These are phyloP conservation scores for Epichloe sibirici DNA, from an alignment of 2,329 filamentous ascomycete species.

Conservation along the genomic window DNA sequence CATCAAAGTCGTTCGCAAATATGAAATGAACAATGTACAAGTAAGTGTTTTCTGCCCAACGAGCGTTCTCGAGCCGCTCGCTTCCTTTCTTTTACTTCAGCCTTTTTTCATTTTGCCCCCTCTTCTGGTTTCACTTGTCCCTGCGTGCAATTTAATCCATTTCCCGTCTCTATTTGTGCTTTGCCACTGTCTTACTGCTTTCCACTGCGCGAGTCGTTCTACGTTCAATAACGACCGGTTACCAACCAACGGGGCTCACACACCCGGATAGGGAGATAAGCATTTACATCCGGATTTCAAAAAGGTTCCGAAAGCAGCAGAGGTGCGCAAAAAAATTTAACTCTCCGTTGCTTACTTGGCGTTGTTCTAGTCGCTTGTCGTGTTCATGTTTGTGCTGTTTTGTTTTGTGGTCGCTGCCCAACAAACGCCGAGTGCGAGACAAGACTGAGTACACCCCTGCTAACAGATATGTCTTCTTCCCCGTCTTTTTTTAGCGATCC, in stretches of 20 bases:
- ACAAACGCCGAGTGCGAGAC: neutral
- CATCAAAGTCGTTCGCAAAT: constrained; percentile 98
- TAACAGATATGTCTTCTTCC: constrained; percentile 5
- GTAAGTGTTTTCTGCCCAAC: constrained; percentile 47
- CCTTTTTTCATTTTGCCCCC: constrained; percentile 8
- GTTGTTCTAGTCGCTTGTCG: constrained; percentile 22
- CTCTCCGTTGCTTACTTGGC: constrained; percentile 22
- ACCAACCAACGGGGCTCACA: constrained; percentile 39
- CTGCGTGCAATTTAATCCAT: constrained; percentile 2
- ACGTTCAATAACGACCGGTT: constrained; percentile 20
- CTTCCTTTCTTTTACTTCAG: constrained; percentile 6
- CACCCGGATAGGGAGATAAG: constrained; percentile 61
- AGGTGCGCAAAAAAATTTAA: constrained; percentile 55
- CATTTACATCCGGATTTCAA: constrained; percentile 95
- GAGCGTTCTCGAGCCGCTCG: constrained; percentile 10
- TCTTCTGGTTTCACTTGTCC: neutral
- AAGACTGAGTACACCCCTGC: neutral
- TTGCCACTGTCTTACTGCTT: constrained; percentile 7
- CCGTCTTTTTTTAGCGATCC: constrained; percentile 52
- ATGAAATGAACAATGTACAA: constrained; percentile 98
- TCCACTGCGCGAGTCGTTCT: constrained; percentile 1
- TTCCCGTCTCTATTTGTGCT: constrained; percentile 13
- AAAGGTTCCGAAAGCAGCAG: constrained; percentile 86
- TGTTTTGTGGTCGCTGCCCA: constrained; percentile 7
- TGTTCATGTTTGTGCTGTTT: constrained; percentile 16